A percentile compares a stretch with the other conserved stretches of the same genome.
Evolutionary conservation across 768 basidiomycete species (phyloP).

Genomic region (Rhizopogon vesiculosus): DNA sequence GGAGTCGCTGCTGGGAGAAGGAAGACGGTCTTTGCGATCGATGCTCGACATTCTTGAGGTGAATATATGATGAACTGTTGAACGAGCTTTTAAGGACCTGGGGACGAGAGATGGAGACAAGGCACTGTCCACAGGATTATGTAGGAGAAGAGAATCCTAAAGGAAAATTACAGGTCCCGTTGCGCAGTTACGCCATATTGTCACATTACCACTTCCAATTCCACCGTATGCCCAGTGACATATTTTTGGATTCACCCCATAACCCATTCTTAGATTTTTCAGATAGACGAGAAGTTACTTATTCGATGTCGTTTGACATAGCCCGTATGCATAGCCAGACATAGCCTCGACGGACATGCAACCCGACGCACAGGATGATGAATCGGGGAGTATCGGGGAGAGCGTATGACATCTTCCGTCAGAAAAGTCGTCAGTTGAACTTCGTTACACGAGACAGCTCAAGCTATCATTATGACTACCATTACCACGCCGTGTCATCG

Average conservation of each 20-base stretch:
- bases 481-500: background rate
- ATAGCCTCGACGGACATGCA: no score
- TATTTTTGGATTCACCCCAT: background rate
- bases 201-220: background rate
- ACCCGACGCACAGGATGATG: no score
- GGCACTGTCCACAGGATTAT: slow-evolving; percentile 1
- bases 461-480: background rate
- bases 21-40: slow-evolving; percentile 53
- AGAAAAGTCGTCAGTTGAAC: background rate
- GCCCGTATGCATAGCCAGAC: no score
- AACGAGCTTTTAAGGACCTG: slow-evolving; percentile 13
- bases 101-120: background rate
- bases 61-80: background rate
- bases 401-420: background rate
- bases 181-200: background rate
- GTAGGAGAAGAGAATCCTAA: background rate
- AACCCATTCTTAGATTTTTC: no score
- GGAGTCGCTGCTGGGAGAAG: slow-evolving; percentile 33
- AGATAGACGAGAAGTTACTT: no score
- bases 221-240: no score
- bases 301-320: no score
- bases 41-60: slow-evolving; percentile 20
- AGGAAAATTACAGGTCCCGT: background rate
- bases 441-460: background rate
- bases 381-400: background rate